Base-by-base conservation (phyloP, 1,139 yeast species). In the Protomyces arabidopsidicola region DNA sequence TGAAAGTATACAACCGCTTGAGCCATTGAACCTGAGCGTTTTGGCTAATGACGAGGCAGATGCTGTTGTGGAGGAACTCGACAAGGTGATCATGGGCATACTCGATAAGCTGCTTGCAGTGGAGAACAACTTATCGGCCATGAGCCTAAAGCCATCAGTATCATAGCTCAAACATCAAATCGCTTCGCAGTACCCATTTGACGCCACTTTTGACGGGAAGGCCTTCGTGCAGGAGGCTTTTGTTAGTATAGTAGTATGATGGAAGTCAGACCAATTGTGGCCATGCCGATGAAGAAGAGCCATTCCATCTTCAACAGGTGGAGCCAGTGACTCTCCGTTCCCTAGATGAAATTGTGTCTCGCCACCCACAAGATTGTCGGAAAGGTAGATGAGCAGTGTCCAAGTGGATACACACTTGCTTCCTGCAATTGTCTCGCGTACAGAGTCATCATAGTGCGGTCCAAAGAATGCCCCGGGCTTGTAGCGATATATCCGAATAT, bases 221-320 rank as follows among this genome's bases (percentile, higher is more conserved):
- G 1, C 84, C 88, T 69, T 84, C 88, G 68, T 85, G 89, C 61
- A 79, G 72, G 68, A 85, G 71, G 70, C 89, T 42, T 10, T 18
- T 10, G 24, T 42, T 18, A 42, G 48, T 10, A n/a, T 18, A n/a
- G 22, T 2, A 6, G 16, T 4, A 10, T 42, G 8, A 16, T 10
- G 48, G 22, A 10, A 20, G 2, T n/a, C 48, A 2, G 5, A 42
- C 48, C 48, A 85, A 69, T 84, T 86, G 65, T 82, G 85, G 0
- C 88, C 88, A 70, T 85, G 89, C 68, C 84, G 84, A 70, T 85
- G 89, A 59, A 85, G 73, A 53, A 85, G 75, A 0, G 86, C 86
- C 81, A 82, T 78, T 0, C 88, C 89, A 68, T 77, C 79, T 12
- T 73, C 70, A 0, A 87, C 87, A 65, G 79, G 81, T 1, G 84